Conservation (phyloP, 192 early-diverging fungal species). For the Rhizophagus prolifer region DNA sequence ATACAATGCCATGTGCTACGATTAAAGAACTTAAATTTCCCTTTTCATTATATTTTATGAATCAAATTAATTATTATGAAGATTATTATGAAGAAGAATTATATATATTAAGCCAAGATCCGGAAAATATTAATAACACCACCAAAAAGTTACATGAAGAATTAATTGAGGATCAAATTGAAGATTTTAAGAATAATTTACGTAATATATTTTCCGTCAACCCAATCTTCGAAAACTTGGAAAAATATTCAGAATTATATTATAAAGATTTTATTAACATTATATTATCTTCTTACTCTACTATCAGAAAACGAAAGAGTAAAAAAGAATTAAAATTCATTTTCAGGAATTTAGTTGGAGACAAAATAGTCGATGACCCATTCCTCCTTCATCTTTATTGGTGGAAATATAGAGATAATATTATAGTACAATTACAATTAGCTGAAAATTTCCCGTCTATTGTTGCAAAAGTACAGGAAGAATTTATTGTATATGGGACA, state of each 20-base stretch:
- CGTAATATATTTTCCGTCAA: not conserved
- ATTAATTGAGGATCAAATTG: not conserved
- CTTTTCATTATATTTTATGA: not conserved
- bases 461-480: not conserved
- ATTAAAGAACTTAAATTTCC: not conserved
- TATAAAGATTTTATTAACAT: not conserved
- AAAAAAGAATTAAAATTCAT: not conserved
- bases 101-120: not conserved
- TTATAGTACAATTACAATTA: not conserved
- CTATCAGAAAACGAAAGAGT: not conserved
- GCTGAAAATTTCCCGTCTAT: not conserved
- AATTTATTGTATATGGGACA: not conserved
- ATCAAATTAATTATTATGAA: not conserved
- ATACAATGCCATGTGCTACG: not conserved
- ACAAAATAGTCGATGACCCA: not conserved
- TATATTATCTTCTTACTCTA: not conserved
- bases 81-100: not conserved
- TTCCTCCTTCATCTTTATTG: not conserved
- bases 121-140: not conserved
- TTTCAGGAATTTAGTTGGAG: not conserved
- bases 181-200: not conserved
- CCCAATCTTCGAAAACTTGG: not conserved
- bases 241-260: not conserved
- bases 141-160: not conserved
- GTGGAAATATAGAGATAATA: not conserved